These are phyloP conservation scores for Aspergillus hancockii DNA, from an alignment of 495 filamentous ascomycete genomes.

Conservation along the genomic window DNA sequence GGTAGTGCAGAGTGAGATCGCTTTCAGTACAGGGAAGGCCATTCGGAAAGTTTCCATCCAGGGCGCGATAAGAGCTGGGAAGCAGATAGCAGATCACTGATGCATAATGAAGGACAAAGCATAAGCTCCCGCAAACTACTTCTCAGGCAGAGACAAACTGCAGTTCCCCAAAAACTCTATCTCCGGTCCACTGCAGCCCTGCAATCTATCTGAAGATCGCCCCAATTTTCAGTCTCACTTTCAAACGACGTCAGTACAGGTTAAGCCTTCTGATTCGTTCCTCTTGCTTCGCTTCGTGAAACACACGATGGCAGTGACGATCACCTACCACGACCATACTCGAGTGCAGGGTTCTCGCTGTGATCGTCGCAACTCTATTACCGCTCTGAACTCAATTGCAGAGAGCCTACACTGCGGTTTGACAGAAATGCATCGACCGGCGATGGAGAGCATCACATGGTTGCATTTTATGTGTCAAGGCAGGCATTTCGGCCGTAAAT, in stretches of 20 bases:
- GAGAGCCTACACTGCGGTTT: background rate
- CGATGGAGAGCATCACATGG: background rate
- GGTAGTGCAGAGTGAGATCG: no score
- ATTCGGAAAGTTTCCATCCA: no score
- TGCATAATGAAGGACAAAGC: background rate
- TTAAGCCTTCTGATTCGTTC: no score
- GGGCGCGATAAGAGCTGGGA: background rate
- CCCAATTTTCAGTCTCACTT: conserved; percentile 3
- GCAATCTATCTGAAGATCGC: background rate
- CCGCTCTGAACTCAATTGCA: background rate
- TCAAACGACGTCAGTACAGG: conserved; percentile 2
- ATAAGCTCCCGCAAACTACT: background rate
- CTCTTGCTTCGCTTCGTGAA: background rate
- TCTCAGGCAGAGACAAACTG: background rate
- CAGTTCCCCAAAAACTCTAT: background rate
- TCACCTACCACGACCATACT: background rate
- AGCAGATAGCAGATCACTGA: background rate
- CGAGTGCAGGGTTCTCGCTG: background rate
- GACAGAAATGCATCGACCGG: background rate
- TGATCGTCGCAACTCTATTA: background rate
- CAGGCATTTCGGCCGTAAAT: background rate
- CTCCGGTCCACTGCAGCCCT: background rate
- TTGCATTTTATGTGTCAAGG: background rate
- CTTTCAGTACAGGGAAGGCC: no score
- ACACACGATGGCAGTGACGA: background rate